Evolutionary conservation across 495 filamentous ascomycete genomes (phyloP).

Genomic region (Podospora didyma): DNA sequence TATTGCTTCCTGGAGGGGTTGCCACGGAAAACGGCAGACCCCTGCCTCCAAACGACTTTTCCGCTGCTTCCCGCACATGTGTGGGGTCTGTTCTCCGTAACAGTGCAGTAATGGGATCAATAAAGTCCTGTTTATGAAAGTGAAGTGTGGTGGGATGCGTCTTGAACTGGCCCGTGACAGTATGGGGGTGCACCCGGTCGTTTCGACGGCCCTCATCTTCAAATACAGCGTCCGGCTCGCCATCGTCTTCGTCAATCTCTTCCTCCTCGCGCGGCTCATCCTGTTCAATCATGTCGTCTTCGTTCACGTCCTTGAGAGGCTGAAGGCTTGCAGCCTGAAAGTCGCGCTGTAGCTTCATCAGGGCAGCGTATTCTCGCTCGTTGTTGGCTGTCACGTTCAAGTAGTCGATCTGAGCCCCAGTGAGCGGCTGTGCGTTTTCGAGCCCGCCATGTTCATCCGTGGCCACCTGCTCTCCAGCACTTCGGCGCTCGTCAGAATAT

Average conservation of each 20-base stretch:
- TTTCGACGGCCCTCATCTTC: slow-evolving; percentile 17
- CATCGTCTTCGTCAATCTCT: slow-evolving; percentile 37
- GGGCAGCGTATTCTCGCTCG: slow-evolving; percentile 45
- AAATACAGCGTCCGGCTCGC: slow-evolving; percentile 30
- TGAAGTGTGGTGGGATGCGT: slow-evolving; percentile 68
- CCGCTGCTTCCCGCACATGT: slow-evolving; percentile 67
- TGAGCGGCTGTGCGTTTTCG: slow-evolving; percentile 2
- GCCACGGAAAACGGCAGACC: slow-evolving; percentile 66
- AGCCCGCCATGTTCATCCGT: slow-evolving; percentile 1
- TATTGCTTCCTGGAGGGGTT: slow-evolving; percentile 30
- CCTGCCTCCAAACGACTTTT: slow-evolving; percentile 66
- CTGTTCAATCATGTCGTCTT: slow-evolving; percentile 42
- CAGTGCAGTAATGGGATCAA: slow-evolving; percentile 62
- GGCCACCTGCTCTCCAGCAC: not conserved
- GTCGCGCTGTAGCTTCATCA: slow-evolving; percentile 47
- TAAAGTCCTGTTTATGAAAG: slow-evolving; percentile 61
- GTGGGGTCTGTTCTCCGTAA: slow-evolving; percentile 62
- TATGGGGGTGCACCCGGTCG: slow-evolving; percentile 60
- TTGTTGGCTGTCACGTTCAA: slow-evolving; percentile 45
- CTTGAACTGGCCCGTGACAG: slow-evolving; percentile 56
- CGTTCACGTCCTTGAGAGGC: slow-evolving; percentile 45
- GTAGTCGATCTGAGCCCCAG: slow-evolving; percentile 25
- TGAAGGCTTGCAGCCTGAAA: slow-evolving; percentile 49
- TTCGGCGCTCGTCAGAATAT: slow-evolving; percentile 20
- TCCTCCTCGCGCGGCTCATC: slow-evolving; percentile 27